Evolutionary conservation across 2,329 filamentous ascomycete genomes (phyloP).

Genomic region (Aspergillus aculeatus): DNA sequence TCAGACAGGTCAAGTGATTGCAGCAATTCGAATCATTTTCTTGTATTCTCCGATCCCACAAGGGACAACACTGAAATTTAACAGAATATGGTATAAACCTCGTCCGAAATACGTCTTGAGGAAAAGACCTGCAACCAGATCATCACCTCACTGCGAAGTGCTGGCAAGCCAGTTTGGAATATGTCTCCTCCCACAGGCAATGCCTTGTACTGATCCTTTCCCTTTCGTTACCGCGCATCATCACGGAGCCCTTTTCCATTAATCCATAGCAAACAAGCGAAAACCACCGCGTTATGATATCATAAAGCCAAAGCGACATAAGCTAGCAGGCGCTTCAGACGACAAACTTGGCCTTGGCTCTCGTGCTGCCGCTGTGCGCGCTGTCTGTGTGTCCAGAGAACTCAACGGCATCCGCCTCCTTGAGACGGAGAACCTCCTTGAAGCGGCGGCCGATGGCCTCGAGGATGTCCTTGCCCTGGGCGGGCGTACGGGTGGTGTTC

Average conservation of each 20-base stretch:
- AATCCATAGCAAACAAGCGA: constrained; percentile 16
- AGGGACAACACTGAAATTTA: constrained; percentile 16
- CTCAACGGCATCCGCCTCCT: constrained; percentile 74
- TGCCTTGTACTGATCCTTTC: constrained; percentile 15
- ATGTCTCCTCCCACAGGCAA: constrained; percentile 8
- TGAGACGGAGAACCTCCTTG: constrained; percentile 86
- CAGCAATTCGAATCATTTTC: constrained; percentile 2
- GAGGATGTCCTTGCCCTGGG: constrained; percentile 84
- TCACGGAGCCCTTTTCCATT: constrained; percentile 15
- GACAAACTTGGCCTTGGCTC: constrained; percentile 90
- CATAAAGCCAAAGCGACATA: constrained; percentile 16
- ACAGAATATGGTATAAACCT: constrained; percentile 28
- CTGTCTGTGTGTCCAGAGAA: constrained; percentile 97
- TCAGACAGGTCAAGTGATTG: background rate
- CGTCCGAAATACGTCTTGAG: constrained; percentile 31
- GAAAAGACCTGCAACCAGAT: constrained; percentile 32
- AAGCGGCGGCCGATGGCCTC: constrained; percentile 82
- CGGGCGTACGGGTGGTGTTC: constrained; percentile 68
- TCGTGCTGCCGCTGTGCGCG: constrained; percentile 86
- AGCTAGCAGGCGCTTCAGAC: constrained; percentile 56
- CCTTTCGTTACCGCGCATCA: constrained; percentile 20
- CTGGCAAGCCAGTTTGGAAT: constrained; percentile 6
- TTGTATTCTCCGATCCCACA: constrained; percentile 9
- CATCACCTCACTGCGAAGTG: constrained; percentile 28
- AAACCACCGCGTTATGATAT: constrained; percentile 17